These are phyloP conservation scores for Isabelozyma rhagii DNA, from an alignment of 805 yeast species.

Conservation along the genomic window DNA sequence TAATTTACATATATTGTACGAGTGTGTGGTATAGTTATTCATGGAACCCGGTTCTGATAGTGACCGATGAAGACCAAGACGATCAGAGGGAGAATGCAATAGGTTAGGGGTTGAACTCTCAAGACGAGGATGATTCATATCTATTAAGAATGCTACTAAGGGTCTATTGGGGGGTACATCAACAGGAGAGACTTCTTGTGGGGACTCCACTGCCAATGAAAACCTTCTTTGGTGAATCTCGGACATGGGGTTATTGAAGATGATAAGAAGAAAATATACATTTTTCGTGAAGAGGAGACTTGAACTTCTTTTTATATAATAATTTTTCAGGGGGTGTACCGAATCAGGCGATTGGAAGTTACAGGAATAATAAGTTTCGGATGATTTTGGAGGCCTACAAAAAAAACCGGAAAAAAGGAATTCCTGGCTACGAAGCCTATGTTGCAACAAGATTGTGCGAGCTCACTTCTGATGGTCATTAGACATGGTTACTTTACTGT, in stretches of 20 bases:
- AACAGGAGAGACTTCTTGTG: background rate
- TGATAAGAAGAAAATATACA: no score
- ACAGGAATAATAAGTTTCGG: no score
- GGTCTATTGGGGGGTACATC: constrained; percentile 10
- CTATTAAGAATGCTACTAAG: constrained; percentile 17
- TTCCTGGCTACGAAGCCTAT: no score
- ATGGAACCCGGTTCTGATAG: constrained; percentile 1
- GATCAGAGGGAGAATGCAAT: background rate
- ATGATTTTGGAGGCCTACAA: no score
- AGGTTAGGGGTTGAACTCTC: background rate
- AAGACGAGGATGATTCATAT: constrained; percentile 1
- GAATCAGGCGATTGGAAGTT: no score
- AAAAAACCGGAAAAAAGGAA: no score
- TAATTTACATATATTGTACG: background rate
- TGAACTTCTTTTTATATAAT: no score
- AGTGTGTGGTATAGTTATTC: background rate
- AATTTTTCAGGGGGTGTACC: no score
- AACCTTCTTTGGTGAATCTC: constrained; percentile 4
- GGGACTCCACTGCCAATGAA: constrained; percentile 9
- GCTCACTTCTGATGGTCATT: no score
- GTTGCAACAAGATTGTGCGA: no score
- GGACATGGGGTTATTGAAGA: background rate
- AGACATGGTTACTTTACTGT: no score
- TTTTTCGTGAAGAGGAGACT: no score
- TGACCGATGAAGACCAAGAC: background rate